A percentile compares a stretch with the other conserved stretches of the same genome.
Conservation (phyloP, 2,329 filamentous ascomycete genomes). For the Ceratocystis colombiana region DNA sequence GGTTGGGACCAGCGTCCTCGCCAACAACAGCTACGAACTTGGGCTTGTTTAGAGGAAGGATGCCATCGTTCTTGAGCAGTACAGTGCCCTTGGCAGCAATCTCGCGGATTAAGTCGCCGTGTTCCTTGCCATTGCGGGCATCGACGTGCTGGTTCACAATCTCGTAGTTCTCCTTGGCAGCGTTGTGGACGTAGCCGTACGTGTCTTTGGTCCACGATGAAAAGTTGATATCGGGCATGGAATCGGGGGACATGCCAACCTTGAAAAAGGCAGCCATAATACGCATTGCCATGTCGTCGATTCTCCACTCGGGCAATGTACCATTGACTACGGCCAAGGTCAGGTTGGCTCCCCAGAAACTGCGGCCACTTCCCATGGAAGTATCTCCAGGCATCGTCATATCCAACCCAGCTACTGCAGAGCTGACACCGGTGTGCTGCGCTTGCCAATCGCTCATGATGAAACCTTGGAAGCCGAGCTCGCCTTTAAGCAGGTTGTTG, state of each 20-base stretch:
- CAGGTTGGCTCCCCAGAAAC: constrained; percentile 78
- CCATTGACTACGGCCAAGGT: constrained; percentile 83
- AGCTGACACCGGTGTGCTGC: constrained; percentile 58
- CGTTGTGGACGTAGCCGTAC: constrained; percentile 56
- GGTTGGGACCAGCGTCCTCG: constrained; percentile 68
- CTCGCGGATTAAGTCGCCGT: constrained; percentile 62
- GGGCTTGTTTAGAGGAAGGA: constrained; percentile 68
- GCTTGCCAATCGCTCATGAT: constrained; percentile 72
- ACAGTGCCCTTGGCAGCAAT: constrained; percentile 73
- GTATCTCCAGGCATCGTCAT: constrained; percentile 88
- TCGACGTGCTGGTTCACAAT: constrained; percentile 74
- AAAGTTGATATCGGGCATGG: constrained; percentile 59
- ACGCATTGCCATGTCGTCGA: constrained; percentile 87
- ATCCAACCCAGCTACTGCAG: constrained; percentile 63
- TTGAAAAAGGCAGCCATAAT: constrained; percentile 65
- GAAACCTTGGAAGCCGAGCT: constrained; percentile 40
- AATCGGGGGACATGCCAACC: constrained; percentile 45
- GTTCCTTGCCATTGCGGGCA: constrained; percentile 60
- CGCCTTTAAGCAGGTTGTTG: constrained; percentile 67
- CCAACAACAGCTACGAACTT: constrained; percentile 69
- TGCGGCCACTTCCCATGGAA: constrained; percentile 58
- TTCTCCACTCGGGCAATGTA: constrained; percentile 72
- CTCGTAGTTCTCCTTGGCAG: constrained; percentile 50
- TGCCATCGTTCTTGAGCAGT: constrained; percentile 73
- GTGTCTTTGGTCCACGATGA: constrained; percentile 76